These are phyloP conservation scores for Nidula niveotomentosa DNA, from an alignment of 1,284 basidiomycete genomes.

Conservation along the genomic window DNA sequence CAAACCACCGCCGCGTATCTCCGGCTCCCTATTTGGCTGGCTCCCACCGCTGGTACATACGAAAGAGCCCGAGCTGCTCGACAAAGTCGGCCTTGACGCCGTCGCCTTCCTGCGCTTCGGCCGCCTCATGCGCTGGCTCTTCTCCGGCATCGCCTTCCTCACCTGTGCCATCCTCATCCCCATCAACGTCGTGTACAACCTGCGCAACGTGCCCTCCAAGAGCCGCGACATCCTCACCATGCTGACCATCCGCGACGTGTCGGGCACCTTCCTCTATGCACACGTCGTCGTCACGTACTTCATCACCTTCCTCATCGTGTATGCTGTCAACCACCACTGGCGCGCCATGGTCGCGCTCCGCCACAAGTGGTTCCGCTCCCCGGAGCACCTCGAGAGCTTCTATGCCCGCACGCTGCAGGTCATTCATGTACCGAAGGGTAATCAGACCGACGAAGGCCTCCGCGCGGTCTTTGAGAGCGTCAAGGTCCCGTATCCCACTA, in stretches of 20 bases:
- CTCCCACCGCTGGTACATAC: constrained; percentile 82
- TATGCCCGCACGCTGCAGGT: constrained; percentile 81
- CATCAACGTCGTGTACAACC: constrained; percentile 68
- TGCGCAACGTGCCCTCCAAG: constrained; percentile 50
- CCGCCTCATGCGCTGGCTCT: constrained; percentile 83
- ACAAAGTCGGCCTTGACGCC: constrained; percentile 93
- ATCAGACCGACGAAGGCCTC: constrained; percentile 77
- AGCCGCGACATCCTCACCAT: constrained; percentile 68
- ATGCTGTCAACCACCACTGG: constrained; percentile 74
- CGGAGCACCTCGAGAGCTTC: constrained; percentile 74
- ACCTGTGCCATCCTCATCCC: constrained; percentile 80
- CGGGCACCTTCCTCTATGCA: constrained; percentile 66
- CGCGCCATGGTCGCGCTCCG: constrained; percentile 69
- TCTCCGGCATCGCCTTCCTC: constrained; percentile 66
- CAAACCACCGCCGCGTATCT: constrained; percentile 80
- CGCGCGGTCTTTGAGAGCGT: constrained; percentile 68
- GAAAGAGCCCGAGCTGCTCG: constrained; percentile 85
- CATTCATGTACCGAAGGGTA: constrained; percentile 71
- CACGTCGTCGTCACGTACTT: constrained; percentile 78
- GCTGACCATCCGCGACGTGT: constrained; percentile 78
- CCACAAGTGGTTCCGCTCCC: constrained; percentile 72
- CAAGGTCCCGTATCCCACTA: constrained; percentile 82
- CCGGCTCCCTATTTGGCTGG: constrained; percentile 86
- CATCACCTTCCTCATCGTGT: constrained; percentile 67
- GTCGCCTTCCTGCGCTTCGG: constrained; percentile 92